Conservation (phyloP, 495 filamentous ascomycete species). For the Penicillium simplicissimum region DNA sequence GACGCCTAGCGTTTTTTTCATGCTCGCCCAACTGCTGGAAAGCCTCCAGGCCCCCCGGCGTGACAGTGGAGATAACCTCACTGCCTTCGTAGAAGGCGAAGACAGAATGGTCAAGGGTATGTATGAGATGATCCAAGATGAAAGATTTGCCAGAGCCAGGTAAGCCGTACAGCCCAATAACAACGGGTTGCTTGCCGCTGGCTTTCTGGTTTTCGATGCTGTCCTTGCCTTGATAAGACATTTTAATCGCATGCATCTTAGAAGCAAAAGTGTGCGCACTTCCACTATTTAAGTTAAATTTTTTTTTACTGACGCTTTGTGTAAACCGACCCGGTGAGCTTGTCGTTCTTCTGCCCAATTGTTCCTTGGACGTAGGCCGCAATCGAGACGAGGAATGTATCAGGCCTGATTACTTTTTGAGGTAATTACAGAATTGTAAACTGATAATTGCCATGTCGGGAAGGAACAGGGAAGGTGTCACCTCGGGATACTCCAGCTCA, state of each 20-base stretch:
- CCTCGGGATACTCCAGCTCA: neutral
- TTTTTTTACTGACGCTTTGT: neutral
- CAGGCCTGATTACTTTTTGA: neutral
- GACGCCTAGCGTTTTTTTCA: constrained; percentile 44
- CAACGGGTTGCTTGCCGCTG: constrained; percentile 9
- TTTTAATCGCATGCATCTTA: neutral
- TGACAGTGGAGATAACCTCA: constrained; percentile 46
- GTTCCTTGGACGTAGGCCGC: neutral
- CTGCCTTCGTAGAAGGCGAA: constrained; percentile 59
- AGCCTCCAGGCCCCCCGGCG: constrained; percentile 51
- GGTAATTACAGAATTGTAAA: neutral
- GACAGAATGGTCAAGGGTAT: constrained; percentile 27
- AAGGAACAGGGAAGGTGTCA: neutral
- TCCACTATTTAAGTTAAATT: neutral
- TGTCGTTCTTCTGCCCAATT: neutral
- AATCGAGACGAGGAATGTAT: neutral
- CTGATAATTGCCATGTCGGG: neutral
- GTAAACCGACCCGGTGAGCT: neutral
- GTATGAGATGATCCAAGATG: constrained; percentile 48
- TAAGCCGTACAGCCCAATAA: constrained; percentile 63
- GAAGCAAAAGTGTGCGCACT: neutral
- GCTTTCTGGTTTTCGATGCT: neutral
- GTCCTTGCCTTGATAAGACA: neutral
- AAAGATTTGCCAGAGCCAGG: constrained; percentile 62
- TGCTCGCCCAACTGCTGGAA: constrained; percentile 49